A percentile compares a stretch with the other conserved stretches of the same genome.
Conservation (phyloP, 768 basidiomycete species). For the Crassisporium funariophilum region DNA sequence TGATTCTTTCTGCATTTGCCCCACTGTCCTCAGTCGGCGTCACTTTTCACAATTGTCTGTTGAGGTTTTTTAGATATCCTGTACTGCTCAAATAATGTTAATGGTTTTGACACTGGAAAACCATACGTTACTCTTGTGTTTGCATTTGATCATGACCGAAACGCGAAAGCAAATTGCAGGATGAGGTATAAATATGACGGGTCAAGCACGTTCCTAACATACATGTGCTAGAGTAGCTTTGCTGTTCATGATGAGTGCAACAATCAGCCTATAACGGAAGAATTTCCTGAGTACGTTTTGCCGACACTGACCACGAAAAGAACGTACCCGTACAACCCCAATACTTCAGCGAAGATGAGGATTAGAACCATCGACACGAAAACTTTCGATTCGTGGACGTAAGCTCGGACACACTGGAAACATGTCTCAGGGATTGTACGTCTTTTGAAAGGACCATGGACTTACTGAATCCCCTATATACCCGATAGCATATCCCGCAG, state of each 20-base stretch:
- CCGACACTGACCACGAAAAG: background rate
- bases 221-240: conserved; percentile 50
- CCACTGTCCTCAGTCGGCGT: background rate
- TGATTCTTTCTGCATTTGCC: background rate
- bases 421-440: background rate
- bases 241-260: conserved; percentile 92
- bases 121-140: no score
- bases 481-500: conserved; percentile 95
- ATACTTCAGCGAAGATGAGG: conserved; percentile 88
- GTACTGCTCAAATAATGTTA: no score
- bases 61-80: background rate
- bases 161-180: conserved; percentile 3
- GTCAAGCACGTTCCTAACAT: conserved; percentile 26
- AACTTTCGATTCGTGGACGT: conserved; percentile 86
- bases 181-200: conserved; percentile 11
- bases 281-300: background rate
- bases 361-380: conserved; percentile 98
- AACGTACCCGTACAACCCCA: conserved; percentile 83
- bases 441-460: conserved; percentile 12
- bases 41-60: background rate
- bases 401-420: conserved; percentile 83
- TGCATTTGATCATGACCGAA: no score
- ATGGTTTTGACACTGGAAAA: no score
- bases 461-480: conserved; percentile 90
- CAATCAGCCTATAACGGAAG: conserved; percentile 60